These are phyloP conservation scores for Ambrosiella xylebori DNA, from an alignment of 2,329 filamentous ascomycete genomes.

Conservation along the genomic window DNA sequence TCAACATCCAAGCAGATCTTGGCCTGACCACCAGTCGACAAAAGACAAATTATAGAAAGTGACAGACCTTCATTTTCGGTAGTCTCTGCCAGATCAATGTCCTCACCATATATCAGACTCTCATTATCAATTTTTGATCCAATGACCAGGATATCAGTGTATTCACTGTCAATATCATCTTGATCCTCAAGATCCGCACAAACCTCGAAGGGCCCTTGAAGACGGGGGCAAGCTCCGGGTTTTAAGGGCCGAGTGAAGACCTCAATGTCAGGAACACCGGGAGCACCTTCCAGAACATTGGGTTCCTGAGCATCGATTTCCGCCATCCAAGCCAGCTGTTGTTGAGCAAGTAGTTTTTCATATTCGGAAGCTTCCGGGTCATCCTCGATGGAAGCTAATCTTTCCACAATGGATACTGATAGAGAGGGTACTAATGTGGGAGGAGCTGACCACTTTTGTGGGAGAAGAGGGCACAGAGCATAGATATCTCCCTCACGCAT, in stretches of 20 bases:
- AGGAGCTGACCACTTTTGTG: slow-evolving; percentile 67
- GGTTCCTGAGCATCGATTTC: slow-evolving; percentile 48
- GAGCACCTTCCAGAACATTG: slow-evolving; percentile 30
- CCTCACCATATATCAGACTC: slow-evolving; percentile 46
- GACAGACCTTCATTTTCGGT: slow-evolving; percentile 43
- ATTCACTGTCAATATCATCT: slow-evolving; percentile 36
- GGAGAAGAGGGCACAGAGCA: slow-evolving; percentile 76
- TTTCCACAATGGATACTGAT: slow-evolving; percentile 65
- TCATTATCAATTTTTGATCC: slow-evolving; percentile 43
- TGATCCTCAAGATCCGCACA: slow-evolving; percentile 37
- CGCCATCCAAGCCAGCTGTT: slow-evolving; percentile 51
- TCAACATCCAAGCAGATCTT: slow-evolving; percentile 44
- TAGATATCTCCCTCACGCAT: slow-evolving; percentile 91
- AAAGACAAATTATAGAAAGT: slow-evolving; percentile 39
- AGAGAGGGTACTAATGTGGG: slow-evolving; percentile 64
- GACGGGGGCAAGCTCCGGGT: slow-evolving; percentile 39
- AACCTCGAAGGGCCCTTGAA: slow-evolving; percentile 46
- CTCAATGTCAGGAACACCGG: slow-evolving; percentile 33
- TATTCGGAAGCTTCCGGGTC: slow-evolving; percentile 35
- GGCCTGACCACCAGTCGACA: slow-evolving; percentile 43
- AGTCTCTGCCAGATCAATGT: slow-evolving; percentile 40
- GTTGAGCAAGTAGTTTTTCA: slow-evolving; percentile 40
- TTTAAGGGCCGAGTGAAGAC: slow-evolving; percentile 39
- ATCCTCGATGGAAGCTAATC: slow-evolving; percentile 45
- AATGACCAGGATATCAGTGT: slow-evolving; percentile 46